Evolutionary conservation across 192 early-diverging fungal species (phyloP).

Genomic region (Glomus cerebriforme): DNA sequence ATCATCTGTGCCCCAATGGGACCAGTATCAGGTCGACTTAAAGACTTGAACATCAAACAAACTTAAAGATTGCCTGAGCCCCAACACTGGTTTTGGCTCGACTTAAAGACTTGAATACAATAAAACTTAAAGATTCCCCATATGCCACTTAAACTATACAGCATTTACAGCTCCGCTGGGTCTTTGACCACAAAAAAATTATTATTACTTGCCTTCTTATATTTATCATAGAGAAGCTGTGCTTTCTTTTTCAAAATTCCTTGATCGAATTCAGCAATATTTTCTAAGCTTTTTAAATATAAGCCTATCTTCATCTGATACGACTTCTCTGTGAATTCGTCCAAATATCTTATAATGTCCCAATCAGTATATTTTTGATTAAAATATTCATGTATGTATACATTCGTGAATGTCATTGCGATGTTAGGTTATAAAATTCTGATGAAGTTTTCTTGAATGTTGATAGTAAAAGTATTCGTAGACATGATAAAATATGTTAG

Average conservation of each 20-base stretch:
- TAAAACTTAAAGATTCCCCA: conserved; percentile 7
- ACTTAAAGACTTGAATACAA: conserved; percentile 17
- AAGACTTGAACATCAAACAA: no score
- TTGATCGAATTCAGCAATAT: not conserved
- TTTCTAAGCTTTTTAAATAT: not conserved
- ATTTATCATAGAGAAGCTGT: conserved; percentile 9
- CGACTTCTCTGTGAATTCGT: not conserved
- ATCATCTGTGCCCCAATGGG: no score
- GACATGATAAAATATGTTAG: no score
- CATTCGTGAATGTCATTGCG: no score
- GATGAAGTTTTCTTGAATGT: no score
- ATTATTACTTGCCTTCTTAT: conserved; percentile 6
- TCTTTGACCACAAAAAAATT: no score
- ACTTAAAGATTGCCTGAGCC: no score
- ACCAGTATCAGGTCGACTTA: no score
- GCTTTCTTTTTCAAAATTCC: not conserved
- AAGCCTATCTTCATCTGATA: not conserved
- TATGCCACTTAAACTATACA: not conserved
- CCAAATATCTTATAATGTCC: not conserved
- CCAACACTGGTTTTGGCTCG: no score
- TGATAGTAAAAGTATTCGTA: no score
- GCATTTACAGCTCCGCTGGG: no score
- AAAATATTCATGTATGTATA: not conserved
- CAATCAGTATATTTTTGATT: not conserved
- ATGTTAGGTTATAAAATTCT: no score